These are phyloP conservation scores for Fibroporia radiculosa DNA, from an alignment of 768 basidiomycete species.

Conservation along the genomic window DNA sequence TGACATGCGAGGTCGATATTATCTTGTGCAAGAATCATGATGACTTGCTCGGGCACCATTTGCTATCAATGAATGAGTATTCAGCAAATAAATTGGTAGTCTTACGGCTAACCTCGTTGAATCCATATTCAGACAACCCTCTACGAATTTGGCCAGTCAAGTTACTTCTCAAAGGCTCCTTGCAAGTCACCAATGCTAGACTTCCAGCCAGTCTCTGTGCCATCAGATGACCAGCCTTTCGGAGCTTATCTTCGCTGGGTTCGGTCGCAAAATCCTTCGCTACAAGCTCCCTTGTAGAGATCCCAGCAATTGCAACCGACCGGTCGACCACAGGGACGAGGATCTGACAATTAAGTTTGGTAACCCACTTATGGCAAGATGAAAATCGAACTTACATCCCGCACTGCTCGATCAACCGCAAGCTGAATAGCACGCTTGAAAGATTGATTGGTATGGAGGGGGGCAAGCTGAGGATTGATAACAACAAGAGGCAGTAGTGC, in stretches of 20 bases:
- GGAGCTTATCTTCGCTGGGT: slow-evolving; percentile 81
- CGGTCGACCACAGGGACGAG: slow-evolving; percentile 96
- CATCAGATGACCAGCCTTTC: slow-evolving; percentile 91
- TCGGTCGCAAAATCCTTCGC: slow-evolving; percentile 96
- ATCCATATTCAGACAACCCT: slow-evolving; percentile 78
- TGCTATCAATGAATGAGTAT: slow-evolving; percentile 31
- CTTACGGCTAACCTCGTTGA: slow-evolving; percentile 66
- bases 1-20: slow-evolving; percentile 91
- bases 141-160: slow-evolving; percentile 84
- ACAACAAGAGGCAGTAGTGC: slow-evolving; percentile 65
- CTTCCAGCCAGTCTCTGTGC: slow-evolving; percentile 95
- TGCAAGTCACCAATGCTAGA: slow-evolving; percentile 95
- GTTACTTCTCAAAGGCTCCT: slow-evolving; percentile 91
- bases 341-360: slow-evolving; percentile 42
- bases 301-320: slow-evolving; percentile 96
- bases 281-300: slow-evolving; percentile 92
- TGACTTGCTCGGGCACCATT: slow-evolving; percentile 74
- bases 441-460: slow-evolving; percentile 64
- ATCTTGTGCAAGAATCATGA: slow-evolving; percentile 76
- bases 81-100: neutral
- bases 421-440: slow-evolving; percentile 89
- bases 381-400: slow-evolving; percentile 55
- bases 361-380: neutral
- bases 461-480: slow-evolving; percentile 71
- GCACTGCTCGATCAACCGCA: slow-evolving; percentile 89